Percentiles rank a stretch among this genome's conserved stretches.
Conservation (phyloP, 2,329 filamentous ascomycete genomes). For the Penicillium verrucosum region DNA sequence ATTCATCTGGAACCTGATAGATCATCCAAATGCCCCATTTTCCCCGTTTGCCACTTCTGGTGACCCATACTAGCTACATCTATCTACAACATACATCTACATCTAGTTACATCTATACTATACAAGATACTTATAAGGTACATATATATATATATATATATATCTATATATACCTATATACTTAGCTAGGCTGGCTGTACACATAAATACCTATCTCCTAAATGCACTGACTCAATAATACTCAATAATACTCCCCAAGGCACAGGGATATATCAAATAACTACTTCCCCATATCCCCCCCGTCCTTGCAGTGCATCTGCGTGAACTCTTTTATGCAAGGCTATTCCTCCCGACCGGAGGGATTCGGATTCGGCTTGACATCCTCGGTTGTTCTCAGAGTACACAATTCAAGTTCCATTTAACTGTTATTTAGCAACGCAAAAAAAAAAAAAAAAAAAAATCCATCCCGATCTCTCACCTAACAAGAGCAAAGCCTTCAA, state of each 20-base stretch:
- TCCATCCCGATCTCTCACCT: background rate
- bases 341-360: slow-evolving; percentile 15
- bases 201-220: background rate
- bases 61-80: background rate
- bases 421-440: background rate
- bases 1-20: slow-evolving; percentile 9
- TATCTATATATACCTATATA: background rate
- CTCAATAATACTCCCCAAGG: background rate
- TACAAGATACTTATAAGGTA: background rate
- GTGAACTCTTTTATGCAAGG: slow-evolving; percentile 7
- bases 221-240: background rate
- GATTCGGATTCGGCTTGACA: slow-evolving; percentile 17
- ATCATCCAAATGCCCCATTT: background rate
- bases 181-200: too few relatives aligned
- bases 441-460: background rate
- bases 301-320: slow-evolving; percentile 21
- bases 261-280: slow-evolving; percentile 1
- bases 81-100: background rate
- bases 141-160: background rate
- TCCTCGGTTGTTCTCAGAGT: slow-evolving; percentile 7
- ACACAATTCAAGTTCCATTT: background rate
- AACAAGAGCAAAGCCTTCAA: background rate
- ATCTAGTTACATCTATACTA: background rate
- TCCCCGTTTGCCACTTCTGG: slow-evolving; percentile 9
- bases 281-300: background rate